Evolutionary conservation across 306 rosid species (phyloP).

Genomic region (Cyamopsis tetragonoloba): DNA sequence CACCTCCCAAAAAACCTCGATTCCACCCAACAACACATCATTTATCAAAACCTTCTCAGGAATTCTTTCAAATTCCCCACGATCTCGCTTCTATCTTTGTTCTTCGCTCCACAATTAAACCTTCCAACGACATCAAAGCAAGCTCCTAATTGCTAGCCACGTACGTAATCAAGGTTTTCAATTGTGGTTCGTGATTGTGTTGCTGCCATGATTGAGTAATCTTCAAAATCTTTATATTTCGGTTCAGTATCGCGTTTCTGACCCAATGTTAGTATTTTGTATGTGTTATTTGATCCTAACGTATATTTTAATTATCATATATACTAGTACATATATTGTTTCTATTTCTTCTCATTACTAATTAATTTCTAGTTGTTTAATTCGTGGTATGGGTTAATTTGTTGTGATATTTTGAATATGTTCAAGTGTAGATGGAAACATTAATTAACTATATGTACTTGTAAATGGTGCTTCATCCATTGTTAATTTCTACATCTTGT

Average conservation of each 20-base stretch:
- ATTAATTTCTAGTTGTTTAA: background rate
- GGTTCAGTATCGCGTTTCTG: too few relatives aligned
- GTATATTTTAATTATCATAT: background rate
- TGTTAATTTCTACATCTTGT: background rate
- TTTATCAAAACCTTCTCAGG: constrained; percentile 13
- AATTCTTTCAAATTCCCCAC: constrained; percentile 41
- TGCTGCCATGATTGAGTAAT: too few relatives aligned
- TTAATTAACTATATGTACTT: background rate
- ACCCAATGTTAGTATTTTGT: background rate
- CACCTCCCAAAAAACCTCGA: constrained; percentile 58
- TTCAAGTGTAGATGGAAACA: background rate
- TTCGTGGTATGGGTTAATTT: background rate
- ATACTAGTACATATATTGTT: background rate
- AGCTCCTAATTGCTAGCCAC: constrained; percentile 18
- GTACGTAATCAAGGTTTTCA: too few relatives aligned
- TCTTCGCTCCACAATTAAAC: background rate
- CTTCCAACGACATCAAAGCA: constrained; percentile 39
- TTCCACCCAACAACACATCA: constrained; percentile 3
- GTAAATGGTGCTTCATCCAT: background rate
- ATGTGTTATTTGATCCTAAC: background rate
- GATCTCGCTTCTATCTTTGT: constrained; percentile 46
- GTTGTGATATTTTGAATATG: background rate
- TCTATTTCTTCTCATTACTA: background rate
- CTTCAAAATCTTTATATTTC: too few relatives aligned
- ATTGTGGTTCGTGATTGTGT: too few relatives aligned